Evolutionary conservation across 2,329 filamentous ascomycete species (phyloP).

Genomic region (Neofusicoccum kwambonambiense): DNA sequence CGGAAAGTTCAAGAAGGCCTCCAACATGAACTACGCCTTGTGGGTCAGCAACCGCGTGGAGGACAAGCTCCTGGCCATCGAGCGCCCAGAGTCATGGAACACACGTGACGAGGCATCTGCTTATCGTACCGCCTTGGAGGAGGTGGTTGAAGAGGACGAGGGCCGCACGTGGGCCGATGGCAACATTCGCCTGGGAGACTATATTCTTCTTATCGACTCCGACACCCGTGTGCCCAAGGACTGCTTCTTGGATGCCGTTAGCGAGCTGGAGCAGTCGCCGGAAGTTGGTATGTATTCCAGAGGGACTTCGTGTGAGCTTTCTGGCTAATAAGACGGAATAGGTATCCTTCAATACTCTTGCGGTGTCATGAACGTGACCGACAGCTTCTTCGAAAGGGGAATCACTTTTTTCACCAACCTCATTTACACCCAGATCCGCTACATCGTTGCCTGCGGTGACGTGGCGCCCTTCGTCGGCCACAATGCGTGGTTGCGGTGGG

Average conservation of each 20-base stretch:
- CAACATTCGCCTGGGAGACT: slow-evolving; percentile 82
- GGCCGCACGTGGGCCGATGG: slow-evolving; percentile 78
- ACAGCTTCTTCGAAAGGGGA: slow-evolving; percentile 71
- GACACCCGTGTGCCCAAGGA: slow-evolving; percentile 76
- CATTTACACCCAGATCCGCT: slow-evolving; percentile 71
- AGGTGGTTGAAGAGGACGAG: slow-evolving; percentile 59
- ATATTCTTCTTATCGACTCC: slow-evolving; percentile 66
- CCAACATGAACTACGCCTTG: slow-evolving; percentile 63
- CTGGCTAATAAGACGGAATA: background rate
- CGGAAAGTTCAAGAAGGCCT: slow-evolving; percentile 30
- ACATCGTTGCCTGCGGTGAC: slow-evolving; percentile 69
- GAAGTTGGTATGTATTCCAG: slow-evolving; percentile 63
- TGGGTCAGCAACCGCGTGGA: slow-evolving; percentile 62
- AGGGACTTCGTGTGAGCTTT: too few relatives aligned
- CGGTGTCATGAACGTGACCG: slow-evolving; percentile 73
- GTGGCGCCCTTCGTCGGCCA: slow-evolving; percentile 75
- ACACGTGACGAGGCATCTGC: slow-evolving; percentile 22
- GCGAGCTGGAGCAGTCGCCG: slow-evolving; percentile 77
- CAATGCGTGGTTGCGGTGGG: slow-evolving; percentile 73
- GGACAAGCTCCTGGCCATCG: slow-evolving; percentile 49
- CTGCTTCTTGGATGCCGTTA: slow-evolving; percentile 75
- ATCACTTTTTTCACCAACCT: slow-evolving; percentile 79
- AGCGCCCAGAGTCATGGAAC: slow-evolving; percentile 36
- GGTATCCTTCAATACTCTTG: slow-evolving; percentile 71
- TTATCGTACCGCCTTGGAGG: slow-evolving; percentile 47